These are phyloP conservation scores for Penicillium sclerotigenum DNA, from an alignment of 2,329 filamentous ascomycete genomes.

Conservation along the genomic window DNA sequence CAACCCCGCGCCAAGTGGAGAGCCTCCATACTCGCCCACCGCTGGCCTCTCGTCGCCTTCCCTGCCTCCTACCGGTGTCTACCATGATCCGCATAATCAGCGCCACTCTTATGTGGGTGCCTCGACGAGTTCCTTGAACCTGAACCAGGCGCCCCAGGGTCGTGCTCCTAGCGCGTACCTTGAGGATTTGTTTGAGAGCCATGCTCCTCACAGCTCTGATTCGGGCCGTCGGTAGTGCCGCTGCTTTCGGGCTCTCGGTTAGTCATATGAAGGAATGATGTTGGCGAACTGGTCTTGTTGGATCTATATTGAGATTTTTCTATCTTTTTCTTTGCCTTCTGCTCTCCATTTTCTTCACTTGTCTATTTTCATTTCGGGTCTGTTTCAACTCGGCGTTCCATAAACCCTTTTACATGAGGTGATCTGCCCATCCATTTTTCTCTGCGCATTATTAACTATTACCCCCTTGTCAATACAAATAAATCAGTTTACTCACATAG, in stretches of 20 bases:
- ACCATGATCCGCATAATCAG: slow-evolving; percentile 28
- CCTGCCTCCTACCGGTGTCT: slow-evolving; percentile 46
- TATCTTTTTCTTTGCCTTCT: not conserved
- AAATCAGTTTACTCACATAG: not conserved
- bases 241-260: not conserved
- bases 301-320: not conserved
- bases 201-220: slow-evolving; percentile 36
- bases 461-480: not conserved
- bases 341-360: not conserved
- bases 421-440: not conserved
- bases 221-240: slow-evolving; percentile 8
- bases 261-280: slow-evolving; percentile 1
- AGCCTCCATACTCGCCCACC: slow-evolving; percentile 49
- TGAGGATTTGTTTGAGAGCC: slow-evolving; percentile 82
- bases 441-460: not conserved
- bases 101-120: slow-evolving; percentile 32
- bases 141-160: slow-evolving; percentile 63
- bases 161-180: slow-evolving; percentile 84
- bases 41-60: slow-evolving; percentile 57
- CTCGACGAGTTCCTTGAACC: slow-evolving; percentile 59
- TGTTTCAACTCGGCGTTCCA: not conserved
- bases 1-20: slow-evolving; percentile 44
- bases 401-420: not conserved
- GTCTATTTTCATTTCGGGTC: not conserved
- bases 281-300: not conserved